Evolutionary conservation across 2,329 filamentous ascomycete genomes (phyloP).

Genomic region (Thelonectria discophora): DNA sequence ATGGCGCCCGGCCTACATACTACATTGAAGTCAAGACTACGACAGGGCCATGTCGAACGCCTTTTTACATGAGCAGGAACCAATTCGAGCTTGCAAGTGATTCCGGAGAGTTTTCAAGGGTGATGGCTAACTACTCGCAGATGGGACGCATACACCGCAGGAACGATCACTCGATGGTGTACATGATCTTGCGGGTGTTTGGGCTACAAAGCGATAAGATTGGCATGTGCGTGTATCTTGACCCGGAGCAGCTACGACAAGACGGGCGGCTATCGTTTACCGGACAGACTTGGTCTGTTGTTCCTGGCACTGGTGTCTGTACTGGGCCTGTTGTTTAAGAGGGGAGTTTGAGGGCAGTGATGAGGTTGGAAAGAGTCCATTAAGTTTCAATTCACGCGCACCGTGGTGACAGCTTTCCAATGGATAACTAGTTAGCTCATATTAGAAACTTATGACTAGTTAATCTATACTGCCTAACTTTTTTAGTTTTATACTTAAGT

Average conservation of each 20-base stretch:
- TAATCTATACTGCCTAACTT: too few relatives aligned
- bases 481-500: too few relatives aligned
- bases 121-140: conserved; percentile 18
- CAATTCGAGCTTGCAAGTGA: conserved; percentile 53
- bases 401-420: too few relatives aligned
- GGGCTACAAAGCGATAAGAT: conserved; percentile 22
- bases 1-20: conserved; percentile 47
- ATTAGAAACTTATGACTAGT: too few relatives aligned
- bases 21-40: conserved; percentile 63
- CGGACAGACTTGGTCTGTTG: conserved; percentile 28
- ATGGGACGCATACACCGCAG: conserved; percentile 25
- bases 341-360: too few relatives aligned
- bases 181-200: conserved; percentile 33
- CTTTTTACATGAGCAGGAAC: conserved; percentile 56
- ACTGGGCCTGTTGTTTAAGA: too few relatives aligned
- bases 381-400: too few relatives aligned
- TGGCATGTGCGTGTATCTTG: conserved; percentile 28
- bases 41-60: conserved; percentile 45
- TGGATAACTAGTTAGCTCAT: not conserved
- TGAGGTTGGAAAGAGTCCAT: too few relatives aligned
- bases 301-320: too few relatives aligned
- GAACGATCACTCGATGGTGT: conserved; percentile 24
- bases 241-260: conserved; percentile 30
- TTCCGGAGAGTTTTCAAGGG: not conserved
- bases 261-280: conserved; percentile 30